phyloP scores from a whole-genome alignment of 1,284 basidiomycete species.

The Rhodotorula sp. region DNA sequence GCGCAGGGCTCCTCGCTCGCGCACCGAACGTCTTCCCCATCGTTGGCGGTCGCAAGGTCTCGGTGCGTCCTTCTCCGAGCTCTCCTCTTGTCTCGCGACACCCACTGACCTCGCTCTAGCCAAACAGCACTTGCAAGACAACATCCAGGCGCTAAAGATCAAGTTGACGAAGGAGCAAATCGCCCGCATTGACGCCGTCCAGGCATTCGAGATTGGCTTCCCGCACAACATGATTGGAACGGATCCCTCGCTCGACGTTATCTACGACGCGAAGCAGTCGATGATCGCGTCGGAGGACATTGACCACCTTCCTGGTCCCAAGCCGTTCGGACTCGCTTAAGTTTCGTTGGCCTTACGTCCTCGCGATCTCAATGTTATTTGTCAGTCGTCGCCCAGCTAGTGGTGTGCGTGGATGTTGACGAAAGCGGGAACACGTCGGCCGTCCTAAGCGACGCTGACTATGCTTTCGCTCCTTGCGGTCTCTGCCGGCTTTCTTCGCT shows the following conservation, averaged over 20 bases:
- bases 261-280: not conserved
- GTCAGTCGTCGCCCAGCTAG: no score
- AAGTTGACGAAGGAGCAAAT: conserved; percentile 54
- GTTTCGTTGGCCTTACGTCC: no score
- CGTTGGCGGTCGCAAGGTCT: conserved; percentile 57
- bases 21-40: conserved; percentile 57
- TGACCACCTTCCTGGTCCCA: conserved; percentile 1
- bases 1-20: conserved; percentile 27
- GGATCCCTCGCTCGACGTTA: conserved; percentile 7
- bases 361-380: no score
- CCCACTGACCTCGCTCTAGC: no score
- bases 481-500: no score
- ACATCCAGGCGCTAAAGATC: conserved; percentile 56
- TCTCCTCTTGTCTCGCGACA: no score
- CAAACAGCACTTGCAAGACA: conserved; percentile 53
- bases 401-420: no score
- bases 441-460: no score
- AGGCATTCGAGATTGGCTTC: conserved; percentile 45
- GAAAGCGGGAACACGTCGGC: no score
- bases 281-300: no score
- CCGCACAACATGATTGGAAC: conserved; percentile 37
- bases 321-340: conserved; percentile 2
- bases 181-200: conserved; percentile 46
- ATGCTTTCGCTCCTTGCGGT: no score
- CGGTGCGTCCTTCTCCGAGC: no score